Evolutionary conservation across 106 monocot genomes (phyloP), one percentile per base, ranked within the genome.

Genomic region (Dioscorea alata): DNA sequence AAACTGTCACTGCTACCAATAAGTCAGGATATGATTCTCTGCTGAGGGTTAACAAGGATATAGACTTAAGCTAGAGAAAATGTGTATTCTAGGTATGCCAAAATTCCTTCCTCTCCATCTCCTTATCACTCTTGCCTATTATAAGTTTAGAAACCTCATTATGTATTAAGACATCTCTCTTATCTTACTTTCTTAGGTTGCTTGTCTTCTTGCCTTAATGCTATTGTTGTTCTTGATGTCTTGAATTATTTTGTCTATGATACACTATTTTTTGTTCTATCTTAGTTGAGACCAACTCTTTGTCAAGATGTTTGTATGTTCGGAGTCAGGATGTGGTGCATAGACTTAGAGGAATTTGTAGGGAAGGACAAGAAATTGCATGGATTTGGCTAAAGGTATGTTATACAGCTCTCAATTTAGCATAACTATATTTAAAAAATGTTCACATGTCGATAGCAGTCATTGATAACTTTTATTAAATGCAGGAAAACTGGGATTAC

Each of bases 371-470:
- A 16, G 91, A 91, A 63, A 80, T 71, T 76, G 88, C 91, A 62
- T 96, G 95, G 95, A 59, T 22, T 75, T 96, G 95, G 95, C 64
- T 96, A 22, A 88, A 96, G 91, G 95, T 91, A 81, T 54, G 54
- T 16, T 18, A 13, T 54, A 13, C 4, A 54, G 54, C 18, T 19
- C 1, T 54, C 15, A 15, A 54, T 16, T 54, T 54, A 19, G 54
- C 5, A 14, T 8, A 54, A 54, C 7, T 54, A 54, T 28, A 3
- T 28, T 28, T 54, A 18, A 19, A 54, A 54, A 54, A 13, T 2
- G 18, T 54, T 54, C 18, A 54, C 15, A 19, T 54, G 54, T 54
- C 0, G 8, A 18, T 54, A 42, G 28, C 28, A 28, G 28, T 51
- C 14, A 51, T 17, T 5, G 54, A 17, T 13, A 32, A 34, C 33